These are phyloP conservation scores for Podospora conica DNA, from an alignment of 495 filamentous ascomycete species.

Conservation along the genomic window DNA sequence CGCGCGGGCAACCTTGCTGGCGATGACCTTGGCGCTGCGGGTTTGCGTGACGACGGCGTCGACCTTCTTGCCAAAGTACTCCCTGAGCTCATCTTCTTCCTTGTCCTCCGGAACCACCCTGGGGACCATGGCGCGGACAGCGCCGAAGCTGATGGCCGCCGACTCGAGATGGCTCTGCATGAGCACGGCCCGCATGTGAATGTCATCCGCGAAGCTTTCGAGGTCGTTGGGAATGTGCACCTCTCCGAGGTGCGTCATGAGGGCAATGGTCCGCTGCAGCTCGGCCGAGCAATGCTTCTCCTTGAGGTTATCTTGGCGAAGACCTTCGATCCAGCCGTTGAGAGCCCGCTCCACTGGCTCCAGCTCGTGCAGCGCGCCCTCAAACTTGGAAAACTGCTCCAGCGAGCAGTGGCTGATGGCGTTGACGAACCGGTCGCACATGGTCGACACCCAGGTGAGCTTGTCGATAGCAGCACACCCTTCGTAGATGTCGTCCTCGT, in stretches of 20 bases:
- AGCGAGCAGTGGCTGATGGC: conserved; percentile 67
- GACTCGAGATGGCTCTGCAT: conserved; percentile 82
- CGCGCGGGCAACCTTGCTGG: conserved; percentile 68
- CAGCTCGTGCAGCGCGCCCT: conserved; percentile 76
- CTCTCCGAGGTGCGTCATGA: conserved; percentile 79
- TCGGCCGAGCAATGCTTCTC: conserved; percentile 73
- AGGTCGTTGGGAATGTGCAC: conserved; percentile 66
- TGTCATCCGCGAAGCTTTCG: conserved; percentile 71
- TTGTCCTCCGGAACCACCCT: conserved; percentile 47
- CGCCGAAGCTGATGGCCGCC: conserved; percentile 59
- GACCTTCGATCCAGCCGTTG: conserved; percentile 78
- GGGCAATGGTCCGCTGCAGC: conserved; percentile 73
- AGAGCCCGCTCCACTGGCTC: conserved; percentile 88
- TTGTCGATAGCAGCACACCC: conserved; percentile 78
- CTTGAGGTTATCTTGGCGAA: conserved; percentile 82
- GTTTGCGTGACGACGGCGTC: conserved; percentile 68
- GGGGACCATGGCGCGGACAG: conserved; percentile 58
- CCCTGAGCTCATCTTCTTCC: conserved; percentile 57
- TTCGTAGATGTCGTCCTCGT: conserved; percentile 67
- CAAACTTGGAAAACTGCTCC: conserved; percentile 68
- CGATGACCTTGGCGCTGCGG: conserved; percentile 77
- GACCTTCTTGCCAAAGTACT: conserved; percentile 61
- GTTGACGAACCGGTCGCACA: conserved; percentile 78
- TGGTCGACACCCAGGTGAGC: conserved; percentile 72
- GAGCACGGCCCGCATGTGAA: conserved; percentile 62